phyloP scores from a whole-genome alignment of 2,329 filamentous ascomycete genomes.

The Colletotrichum lupini region DNA sequence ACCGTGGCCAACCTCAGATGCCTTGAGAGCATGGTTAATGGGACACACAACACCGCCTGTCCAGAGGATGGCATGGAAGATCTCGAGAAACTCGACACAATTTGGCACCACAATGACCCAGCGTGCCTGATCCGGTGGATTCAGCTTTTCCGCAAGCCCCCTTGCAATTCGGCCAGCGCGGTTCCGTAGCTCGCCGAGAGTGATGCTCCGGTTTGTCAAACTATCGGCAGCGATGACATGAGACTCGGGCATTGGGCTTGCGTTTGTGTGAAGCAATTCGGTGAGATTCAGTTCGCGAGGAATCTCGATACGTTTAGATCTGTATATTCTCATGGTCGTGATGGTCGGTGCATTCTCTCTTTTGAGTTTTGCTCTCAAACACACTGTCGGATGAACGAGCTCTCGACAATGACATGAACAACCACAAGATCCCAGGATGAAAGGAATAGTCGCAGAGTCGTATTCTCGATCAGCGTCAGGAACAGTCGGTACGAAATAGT shows the following conservation, averaged over 20 bases:
- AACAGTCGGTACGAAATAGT: not conserved
- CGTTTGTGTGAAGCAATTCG: slow-evolving; percentile 53
- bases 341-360: slow-evolving; percentile 2
- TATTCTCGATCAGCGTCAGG: not conserved
- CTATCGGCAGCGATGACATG: slow-evolving; percentile 55
- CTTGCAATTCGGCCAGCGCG: slow-evolving; percentile 53
- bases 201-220: slow-evolving; percentile 57
- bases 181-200: slow-evolving; percentile 53
- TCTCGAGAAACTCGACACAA: slow-evolving; percentile 56
- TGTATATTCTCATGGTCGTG: slow-evolving; percentile 47
- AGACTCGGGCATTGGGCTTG: slow-evolving; percentile 49
- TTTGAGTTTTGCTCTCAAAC: not conserved
- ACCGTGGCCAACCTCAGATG: slow-evolving; percentile 52
- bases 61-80: slow-evolving; percentile 54
- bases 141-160: slow-evolving; percentile 47
- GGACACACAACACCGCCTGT: slow-evolving; percentile 52
- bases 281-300: slow-evolving; percentile 55
- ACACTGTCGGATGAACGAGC: not conserved
- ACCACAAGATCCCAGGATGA: not conserved
- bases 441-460: not conserved
- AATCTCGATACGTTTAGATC: slow-evolving; percentile 45
- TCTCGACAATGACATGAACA: not conserved
- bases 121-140: slow-evolving; percentile 48
- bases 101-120: slow-evolving; percentile 58
- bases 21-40: slow-evolving; percentile 52